These are phyloP conservation scores for Stylonectria norvegica DNA, from an alignment of 2,329 filamentous ascomycete species.

Conservation along the genomic window DNA sequence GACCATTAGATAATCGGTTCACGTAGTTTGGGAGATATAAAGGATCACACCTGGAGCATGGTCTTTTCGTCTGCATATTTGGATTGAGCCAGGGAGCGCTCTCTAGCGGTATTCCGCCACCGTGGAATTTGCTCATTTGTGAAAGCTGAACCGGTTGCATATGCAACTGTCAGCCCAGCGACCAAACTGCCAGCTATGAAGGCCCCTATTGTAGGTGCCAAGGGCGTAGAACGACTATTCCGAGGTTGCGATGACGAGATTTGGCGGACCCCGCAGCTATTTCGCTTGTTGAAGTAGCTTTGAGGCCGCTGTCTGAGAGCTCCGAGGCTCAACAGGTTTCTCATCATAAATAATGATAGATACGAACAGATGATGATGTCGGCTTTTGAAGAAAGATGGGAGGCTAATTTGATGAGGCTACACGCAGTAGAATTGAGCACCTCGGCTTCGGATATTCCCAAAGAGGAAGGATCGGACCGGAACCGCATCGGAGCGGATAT, in stretches of 20 bases:
- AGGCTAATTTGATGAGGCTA: background rate
- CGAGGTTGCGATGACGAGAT: no score
- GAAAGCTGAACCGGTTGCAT: constrained; percentile 1
- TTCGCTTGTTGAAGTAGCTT: no score
- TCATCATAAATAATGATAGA: no score
- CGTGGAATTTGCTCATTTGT: constrained; percentile 4
- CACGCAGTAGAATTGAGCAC: no score
- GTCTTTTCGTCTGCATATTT: constrained; percentile 23
- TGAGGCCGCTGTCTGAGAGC: no score
- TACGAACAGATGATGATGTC: constrained; percentile 3
- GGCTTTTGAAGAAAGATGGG: background rate
- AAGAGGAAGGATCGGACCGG: background rate
- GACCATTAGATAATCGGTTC: no score
- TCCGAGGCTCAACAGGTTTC: no score
- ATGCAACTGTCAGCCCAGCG: background rate
- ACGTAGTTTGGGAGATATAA: no score
- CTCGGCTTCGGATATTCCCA: constrained; percentile 2
- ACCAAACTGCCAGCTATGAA: no score
- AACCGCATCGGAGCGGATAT: background rate
- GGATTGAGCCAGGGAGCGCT: background rate
- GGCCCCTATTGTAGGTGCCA: no score
- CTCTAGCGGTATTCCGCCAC: constrained; percentile 8
- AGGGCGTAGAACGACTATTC: no score
- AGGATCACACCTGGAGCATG: constrained; percentile 21
- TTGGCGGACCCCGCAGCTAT: no score